These are phyloP conservation scores for Fusarium robinianum DNA, from an alignment of 2,329 filamentous ascomycete genomes.

Conservation along the genomic window DNA sequence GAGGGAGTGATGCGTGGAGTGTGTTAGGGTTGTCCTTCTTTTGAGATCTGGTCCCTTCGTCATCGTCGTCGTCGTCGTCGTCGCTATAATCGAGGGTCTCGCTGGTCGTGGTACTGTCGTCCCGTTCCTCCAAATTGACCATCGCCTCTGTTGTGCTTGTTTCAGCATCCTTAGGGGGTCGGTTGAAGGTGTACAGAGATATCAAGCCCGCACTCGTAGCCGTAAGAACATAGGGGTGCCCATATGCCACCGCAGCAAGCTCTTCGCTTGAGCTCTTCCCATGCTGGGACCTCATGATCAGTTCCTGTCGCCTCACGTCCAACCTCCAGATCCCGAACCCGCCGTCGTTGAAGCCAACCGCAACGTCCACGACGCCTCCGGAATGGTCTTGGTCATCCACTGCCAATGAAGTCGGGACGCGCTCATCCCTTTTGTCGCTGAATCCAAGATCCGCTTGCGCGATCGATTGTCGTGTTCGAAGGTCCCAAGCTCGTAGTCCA, in stretches of 20 bases:
- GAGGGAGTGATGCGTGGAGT: conserved; percentile 16
- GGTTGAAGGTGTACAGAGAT: conserved; percentile 72
- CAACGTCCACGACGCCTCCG: conserved; percentile 58
- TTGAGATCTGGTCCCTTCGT: not conserved
- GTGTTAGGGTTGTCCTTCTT: not conserved
- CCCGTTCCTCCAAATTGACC: not conserved
- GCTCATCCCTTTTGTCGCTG: conserved; percentile 25
- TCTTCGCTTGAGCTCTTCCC: conserved; percentile 65
- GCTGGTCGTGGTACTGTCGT: no score
- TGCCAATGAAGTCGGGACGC: conserved; percentile 64
- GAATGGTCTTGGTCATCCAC: conserved; percentile 59
- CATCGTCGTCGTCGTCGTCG: not conserved
- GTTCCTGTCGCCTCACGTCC: conserved; percentile 46
- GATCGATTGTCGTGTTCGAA: conserved; percentile 65
- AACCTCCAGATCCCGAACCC: conserved; percentile 72
- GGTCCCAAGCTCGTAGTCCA: conserved; percentile 79
- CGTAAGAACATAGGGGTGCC: conserved; percentile 76
- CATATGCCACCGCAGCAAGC: conserved; percentile 72
- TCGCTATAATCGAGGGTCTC: not conserved
- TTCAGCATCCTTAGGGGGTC: conserved; percentile 10
- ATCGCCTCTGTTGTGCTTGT: conserved; percentile 5
- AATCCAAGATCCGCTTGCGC: conserved; percentile 50
- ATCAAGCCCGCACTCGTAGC: conserved; percentile 76
- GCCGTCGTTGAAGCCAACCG: conserved; percentile 73
- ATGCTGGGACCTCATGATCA: conserved; percentile 62